Evolutionary conservation across 140 eudicot genomes (phyloP), one percentile per base, ranked within the genome.

Genomic region (Bidens hawaiensis): DNA sequence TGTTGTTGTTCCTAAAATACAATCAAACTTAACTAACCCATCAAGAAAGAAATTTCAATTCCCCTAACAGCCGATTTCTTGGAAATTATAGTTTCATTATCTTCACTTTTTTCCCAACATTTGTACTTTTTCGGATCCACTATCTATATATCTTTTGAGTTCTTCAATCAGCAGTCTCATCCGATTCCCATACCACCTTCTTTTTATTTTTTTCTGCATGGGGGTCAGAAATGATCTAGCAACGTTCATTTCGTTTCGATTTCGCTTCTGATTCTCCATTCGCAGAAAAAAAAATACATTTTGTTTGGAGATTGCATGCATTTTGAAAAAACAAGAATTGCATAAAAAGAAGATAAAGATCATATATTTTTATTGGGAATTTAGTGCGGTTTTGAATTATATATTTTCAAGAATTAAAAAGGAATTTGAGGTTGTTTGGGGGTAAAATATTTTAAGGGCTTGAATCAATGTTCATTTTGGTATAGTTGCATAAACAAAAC

Each of bases 151-250:
- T 41, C 25, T 19, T 21, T 30, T 12, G 49, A 59, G n/a, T 49
- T 67, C 28, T 67, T 74, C 74, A 50, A 58, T 67, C 69, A 66
- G 38, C n/a, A n/a, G n/a, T n/a, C 62, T 73, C 57, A 33, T 42
- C 51, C 42, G 28, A n/a, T 65, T 65, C 69, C 62, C 64, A 25
- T 23, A 64, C 30, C 66, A 23, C 14, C 12, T 42, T 25, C 31
- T 0, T 18, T 45, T 34, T n/a, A n/a, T 72, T n/a, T 65, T n/a
- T n/a, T 67, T 41, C 74, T 74, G 70, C 79, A 59, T 74, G 67
- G 79, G 27, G 74, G 59, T 74, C 64, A 67, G 74, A 74, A 74
- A 74, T 67, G 79, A 62, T 69, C 40, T 74, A 74, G n/a, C 64
- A 50, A 42, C 34, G 10, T 58, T 13, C 79, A 27, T 48, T 26